These are phyloP conservation scores for Saitozyma podzolica DNA, from an alignment of 768 basidiomycete genomes.

Conservation along the genomic window DNA sequence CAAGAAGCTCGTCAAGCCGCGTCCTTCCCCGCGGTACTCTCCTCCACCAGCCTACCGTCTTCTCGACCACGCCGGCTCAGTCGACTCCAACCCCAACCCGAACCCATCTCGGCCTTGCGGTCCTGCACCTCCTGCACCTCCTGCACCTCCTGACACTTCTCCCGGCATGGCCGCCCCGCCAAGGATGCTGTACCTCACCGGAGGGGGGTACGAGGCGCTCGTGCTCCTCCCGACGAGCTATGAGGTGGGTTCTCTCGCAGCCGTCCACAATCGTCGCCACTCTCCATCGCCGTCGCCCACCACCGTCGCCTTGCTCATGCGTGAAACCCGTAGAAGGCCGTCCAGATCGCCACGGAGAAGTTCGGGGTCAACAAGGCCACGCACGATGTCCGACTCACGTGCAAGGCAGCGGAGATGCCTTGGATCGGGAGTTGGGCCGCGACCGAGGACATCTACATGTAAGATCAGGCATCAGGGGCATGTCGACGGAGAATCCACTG, in stretches of 20 bases:
- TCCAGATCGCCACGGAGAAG: constrained; percentile 40
- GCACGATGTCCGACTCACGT: constrained; percentile 39
- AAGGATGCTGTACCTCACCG: constrained; percentile 47
- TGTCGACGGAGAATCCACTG: neutral
- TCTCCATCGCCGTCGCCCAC: neutral
- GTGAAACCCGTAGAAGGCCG: constrained; percentile 32
- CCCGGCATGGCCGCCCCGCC: constrained; percentile 36
- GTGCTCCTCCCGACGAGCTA: constrained; percentile 41
- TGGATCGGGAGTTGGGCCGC: constrained; percentile 38
- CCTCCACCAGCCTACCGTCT: no score
- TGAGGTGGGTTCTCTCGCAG: constrained; percentile 28
- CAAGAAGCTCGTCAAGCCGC: neutral
- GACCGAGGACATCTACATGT: constrained; percentile 44
- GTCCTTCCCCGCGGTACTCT: constrained; percentile 18
- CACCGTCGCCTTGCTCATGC: neutral
- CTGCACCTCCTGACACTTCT: no score
- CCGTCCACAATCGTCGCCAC: neutral
- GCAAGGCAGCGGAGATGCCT: constrained; percentile 42
- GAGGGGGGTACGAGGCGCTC: constrained; percentile 46
- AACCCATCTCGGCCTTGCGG: no score
- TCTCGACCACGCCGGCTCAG: no score
- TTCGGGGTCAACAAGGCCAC: constrained; percentile 44
- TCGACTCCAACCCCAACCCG: no score
- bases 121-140: no score
- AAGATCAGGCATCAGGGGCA: constrained; percentile 4